Base-by-base conservation (phyloP, 2,329 filamentous ascomycete genomes). In the Meredithiella fracta region DNA sequence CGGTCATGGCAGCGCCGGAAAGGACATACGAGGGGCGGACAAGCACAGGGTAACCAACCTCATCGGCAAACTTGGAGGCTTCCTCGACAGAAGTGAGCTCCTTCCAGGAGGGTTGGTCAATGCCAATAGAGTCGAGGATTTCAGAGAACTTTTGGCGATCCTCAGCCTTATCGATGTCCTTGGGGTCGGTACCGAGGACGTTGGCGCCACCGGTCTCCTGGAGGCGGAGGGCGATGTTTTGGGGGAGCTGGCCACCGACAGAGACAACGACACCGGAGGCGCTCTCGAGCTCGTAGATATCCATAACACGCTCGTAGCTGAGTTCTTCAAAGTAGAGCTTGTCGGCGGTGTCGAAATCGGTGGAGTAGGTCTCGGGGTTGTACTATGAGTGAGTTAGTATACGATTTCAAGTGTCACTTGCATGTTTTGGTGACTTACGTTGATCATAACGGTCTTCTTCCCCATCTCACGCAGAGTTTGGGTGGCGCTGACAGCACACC, bases 381-480 rank as follows among this genome's bases (percentile, higher is more conserved):
- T 80, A 85, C 37, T 38, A 38, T 38, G 37, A 14, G 15, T 6
- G 8, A 25, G 44, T 49, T 49, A 49, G 70, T 64, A 2, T 26
- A 1, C 59, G 53, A 22, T 47, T 37, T 25, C n/a, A n/a, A n/a
- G 60, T 75, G 70, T 78, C 75, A 49, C 15, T 8, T 22, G 11
- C n/a, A n/a, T 20, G 11, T 38, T 11, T 14, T 38, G n/a, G 11
- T 11, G 11, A 38, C 37, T 38, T 38, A 38, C 37, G 65, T 97
- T 97, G 65, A 98, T 92, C 87, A 97, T 94, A 58, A 95, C 82
- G 29, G 92, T 97, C 82, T 96, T 96, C 76, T 95, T 85, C 62
- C 89, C 90, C 76, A 94, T 87, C 59, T 83, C 75, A 64, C 83
- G 81, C 60, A 97, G 77, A 44, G 88, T 86, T 60, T 87, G 77